These are phyloP conservation scores for Cutaneotrichosporon cavernicola DNA, from an alignment of 1,284 basidiomycete species.

Conservation along the genomic window DNA sequence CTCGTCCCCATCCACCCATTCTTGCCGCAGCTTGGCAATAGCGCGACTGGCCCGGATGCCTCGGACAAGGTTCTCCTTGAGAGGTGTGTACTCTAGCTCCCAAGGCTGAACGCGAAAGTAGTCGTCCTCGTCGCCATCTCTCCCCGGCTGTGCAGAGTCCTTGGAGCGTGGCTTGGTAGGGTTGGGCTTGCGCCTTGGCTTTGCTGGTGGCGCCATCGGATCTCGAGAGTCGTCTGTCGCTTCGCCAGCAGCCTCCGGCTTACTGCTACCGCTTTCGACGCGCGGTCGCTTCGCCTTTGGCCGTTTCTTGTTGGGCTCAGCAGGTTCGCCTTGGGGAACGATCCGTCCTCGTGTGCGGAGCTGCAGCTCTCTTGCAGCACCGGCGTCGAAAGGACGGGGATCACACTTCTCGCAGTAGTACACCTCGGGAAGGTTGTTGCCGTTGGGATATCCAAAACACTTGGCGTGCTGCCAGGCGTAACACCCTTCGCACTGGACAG, in stretches of 20 bases:
- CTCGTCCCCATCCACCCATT: conserved; percentile 46
- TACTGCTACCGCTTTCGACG: conserved; percentile 7
- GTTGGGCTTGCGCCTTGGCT: conserved; percentile 20
- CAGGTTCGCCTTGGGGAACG: conserved; percentile 8
- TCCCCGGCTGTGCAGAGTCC: conserved; percentile 1
- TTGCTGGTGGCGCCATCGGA: conserved; percentile 22
- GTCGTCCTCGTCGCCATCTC: conserved; percentile 36
- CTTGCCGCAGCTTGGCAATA: conserved; percentile 40
- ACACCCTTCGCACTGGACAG: conserved; percentile 87
- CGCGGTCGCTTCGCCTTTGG: conserved; percentile 25
- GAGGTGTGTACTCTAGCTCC: conserved; percentile 51
- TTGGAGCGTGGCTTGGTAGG: conserved; percentile 21
- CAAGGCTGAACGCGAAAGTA: conserved; percentile 45
- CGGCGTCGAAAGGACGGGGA: conserved; percentile 41
- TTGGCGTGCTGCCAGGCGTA: conserved; percentile 86
- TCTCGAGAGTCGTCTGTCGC: conserved; percentile 16
- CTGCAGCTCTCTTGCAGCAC: conserved; percentile 33
- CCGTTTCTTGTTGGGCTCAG: conserved; percentile 18
- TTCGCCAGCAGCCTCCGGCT: conserved; percentile 8
- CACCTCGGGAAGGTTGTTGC: conserved; percentile 66
- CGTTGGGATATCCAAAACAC: conserved; percentile 72
- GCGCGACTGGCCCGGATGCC: conserved; percentile 33
- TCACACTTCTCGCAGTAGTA: conserved; percentile 52
- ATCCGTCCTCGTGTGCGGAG: conserved; percentile 17
- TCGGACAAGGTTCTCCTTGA: conserved; percentile 45